These are phyloP conservation scores for Litchi chinensis DNA, from an alignment of 345 rosid genomes.

Conservation along the genomic window DNA sequence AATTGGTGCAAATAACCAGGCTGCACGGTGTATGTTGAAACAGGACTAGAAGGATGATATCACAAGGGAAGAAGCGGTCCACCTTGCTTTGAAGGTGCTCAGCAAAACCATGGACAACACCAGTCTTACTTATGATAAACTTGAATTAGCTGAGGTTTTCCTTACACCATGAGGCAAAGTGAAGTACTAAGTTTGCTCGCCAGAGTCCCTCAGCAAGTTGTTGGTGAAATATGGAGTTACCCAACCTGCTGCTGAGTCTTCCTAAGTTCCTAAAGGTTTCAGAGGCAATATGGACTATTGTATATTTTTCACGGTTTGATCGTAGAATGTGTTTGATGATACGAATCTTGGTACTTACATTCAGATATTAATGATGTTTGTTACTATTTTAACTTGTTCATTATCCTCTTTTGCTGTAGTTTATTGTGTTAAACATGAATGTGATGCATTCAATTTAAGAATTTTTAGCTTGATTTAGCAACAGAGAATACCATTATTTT, in stretches of 20 bases:
- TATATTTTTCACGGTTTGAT: too few relatives aligned
- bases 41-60: slow-evolving; percentile 93
- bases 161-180: slow-evolving; percentile 75
- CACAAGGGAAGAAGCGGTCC: slow-evolving; percentile 88
- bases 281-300: too few relatives aligned
- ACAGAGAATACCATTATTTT: too few relatives aligned
- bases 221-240: slow-evolving; percentile 78
- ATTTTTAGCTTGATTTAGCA: too few relatives aligned
- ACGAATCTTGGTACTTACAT: too few relatives aligned
- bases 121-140: slow-evolving; percentile 87
- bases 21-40: too few relatives aligned
- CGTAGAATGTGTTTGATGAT: too few relatives aligned
- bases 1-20: slow-evolving; percentile 92
- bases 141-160: slow-evolving; percentile 86
- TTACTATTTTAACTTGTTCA: too few relatives aligned
- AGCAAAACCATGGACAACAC: slow-evolving; percentile 99
- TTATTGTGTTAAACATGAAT: too few relatives aligned
- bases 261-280: slow-evolving; percentile 33
- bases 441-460: too few relatives aligned
- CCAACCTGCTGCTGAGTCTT: slow-evolving; percentile 72
- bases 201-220: slow-evolving; percentile 76
- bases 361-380: too few relatives aligned
- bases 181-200: slow-evolving; percentile 84
- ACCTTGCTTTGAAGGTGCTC: slow-evolving; percentile 89
- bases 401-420: too few relatives aligned